Evolutionary conservation across 768 basidiomycete genomes (phyloP).

Genomic region (Psilocybe subaeruginosa): DNA sequence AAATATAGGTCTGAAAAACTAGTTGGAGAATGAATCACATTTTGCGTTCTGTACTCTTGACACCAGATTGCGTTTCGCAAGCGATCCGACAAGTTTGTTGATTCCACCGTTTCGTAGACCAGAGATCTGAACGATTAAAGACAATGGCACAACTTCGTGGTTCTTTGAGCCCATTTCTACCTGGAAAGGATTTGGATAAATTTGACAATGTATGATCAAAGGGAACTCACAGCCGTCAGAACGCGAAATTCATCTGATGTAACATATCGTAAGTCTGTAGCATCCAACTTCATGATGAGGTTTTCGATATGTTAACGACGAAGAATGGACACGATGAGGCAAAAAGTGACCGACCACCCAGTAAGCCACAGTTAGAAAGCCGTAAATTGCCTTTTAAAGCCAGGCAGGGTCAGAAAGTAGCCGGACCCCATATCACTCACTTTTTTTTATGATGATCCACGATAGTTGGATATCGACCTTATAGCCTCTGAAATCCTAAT

Average conservation of each 20-base stretch:
- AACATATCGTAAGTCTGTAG: slow-evolving; percentile 92
- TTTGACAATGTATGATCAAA: not conserved
- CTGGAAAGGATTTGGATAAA: slow-evolving; percentile 41
- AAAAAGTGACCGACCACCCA: slow-evolving; percentile 18
- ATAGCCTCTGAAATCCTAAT: not conserved
- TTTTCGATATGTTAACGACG: not conserved
- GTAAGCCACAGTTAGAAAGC: slow-evolving; percentile 11
- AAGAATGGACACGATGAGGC: slow-evolving; percentile 3
- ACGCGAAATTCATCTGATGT: slow-evolving; percentile 93
- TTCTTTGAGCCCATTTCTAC: slow-evolving; percentile 99
- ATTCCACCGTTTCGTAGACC: slow-evolving; percentile 92
- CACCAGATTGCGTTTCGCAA: slow-evolving; percentile 91
- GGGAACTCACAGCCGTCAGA: slow-evolving; percentile 76
- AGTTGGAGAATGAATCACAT: slow-evolving; percentile 51
- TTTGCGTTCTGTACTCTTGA: slow-evolving; percentile 89
- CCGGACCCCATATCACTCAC: not conserved
- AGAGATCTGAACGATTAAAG: slow-evolving; percentile 89
- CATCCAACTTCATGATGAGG: slow-evolving; percentile 84
- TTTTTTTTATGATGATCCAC: not conserved
- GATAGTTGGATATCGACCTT: not conserved
- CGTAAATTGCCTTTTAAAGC: slow-evolving; percentile 1
- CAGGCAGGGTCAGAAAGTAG: not conserved
- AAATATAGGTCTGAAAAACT: slow-evolving; percentile 1
- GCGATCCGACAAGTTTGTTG: slow-evolving; percentile 87
- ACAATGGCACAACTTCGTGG: slow-evolving; percentile 92